Evolutionary conservation across 148 eudicot genomes (phyloP).

Genomic region (Silene latifolia): DNA sequence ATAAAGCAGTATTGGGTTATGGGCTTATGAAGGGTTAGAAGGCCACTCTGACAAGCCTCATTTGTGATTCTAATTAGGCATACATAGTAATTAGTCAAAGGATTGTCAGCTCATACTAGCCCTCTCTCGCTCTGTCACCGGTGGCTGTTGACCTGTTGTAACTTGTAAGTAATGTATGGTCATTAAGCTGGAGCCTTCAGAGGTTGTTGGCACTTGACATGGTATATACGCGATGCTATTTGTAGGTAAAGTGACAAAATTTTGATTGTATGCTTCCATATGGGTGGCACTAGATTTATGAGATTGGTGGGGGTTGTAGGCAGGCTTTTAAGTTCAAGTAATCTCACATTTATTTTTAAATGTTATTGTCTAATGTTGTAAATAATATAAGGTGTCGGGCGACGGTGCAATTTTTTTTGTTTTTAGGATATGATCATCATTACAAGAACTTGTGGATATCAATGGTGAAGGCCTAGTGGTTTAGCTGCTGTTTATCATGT

Average conservation of each 20-base stretch:
- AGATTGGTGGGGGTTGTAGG: slow-evolving; percentile 5
- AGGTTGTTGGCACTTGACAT: background rate
- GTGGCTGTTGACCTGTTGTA: too few species aligned
- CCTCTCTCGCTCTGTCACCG: too few species aligned
- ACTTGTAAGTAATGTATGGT: background rate
- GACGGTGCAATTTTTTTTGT: background rate
- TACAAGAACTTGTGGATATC: background rate
- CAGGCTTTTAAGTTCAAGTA: background rate
- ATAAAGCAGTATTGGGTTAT: too few species aligned
- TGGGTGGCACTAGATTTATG: background rate
- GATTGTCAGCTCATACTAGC: too few species aligned
- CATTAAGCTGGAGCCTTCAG: background rate
- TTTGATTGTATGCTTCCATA: background rate
- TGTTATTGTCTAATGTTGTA: background rate
- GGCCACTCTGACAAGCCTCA: too few species aligned
- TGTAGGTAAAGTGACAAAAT: background rate
- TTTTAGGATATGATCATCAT: background rate
- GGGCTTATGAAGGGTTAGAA: too few species aligned
- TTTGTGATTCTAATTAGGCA: too few species aligned
- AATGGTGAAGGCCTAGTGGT: background rate
- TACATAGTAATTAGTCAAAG: too few species aligned
- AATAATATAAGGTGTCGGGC: background rate
- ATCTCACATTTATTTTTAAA: background rate
- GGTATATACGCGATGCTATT: background rate
- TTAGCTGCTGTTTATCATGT: background rate